A percentile compares a stretch with the other conserved stretches of the same genome.
phyloP scores from a whole-genome alignment of 2,329 filamentous ascomycete species.

The Penicillium occitanis region DNA sequence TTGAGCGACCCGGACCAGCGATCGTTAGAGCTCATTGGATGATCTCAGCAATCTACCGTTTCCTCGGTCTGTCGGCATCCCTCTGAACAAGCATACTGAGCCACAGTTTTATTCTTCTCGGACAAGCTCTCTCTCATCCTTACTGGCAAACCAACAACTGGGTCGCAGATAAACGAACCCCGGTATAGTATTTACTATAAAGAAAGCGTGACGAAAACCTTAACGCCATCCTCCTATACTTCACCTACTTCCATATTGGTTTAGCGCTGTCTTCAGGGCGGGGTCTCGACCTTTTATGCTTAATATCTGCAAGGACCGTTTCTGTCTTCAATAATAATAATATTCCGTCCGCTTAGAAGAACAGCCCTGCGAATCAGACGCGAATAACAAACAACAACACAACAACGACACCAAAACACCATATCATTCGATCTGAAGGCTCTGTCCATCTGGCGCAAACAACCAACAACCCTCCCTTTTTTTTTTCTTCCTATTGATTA shows the following conservation, averaged over 20 bases:
- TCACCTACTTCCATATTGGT: slow-evolving; percentile 13
- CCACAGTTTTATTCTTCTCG: slow-evolving; percentile 5
- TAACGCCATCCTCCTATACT: slow-evolving; percentile 14
- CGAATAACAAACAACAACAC: not conserved
- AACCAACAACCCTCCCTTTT: not conserved
- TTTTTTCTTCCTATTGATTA: slow-evolving; percentile 11
- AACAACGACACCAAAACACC: slow-evolving; percentile 2
- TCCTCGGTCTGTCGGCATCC: slow-evolving; percentile 8
- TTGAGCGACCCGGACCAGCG: slow-evolving; percentile 4
- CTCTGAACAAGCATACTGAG: not conserved
- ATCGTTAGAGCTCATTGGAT: slow-evolving; percentile 2
- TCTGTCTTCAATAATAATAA: slow-evolving; percentile 16
- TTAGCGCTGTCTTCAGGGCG: slow-evolving; percentile 22
- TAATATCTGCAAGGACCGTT: slow-evolving; percentile 22
- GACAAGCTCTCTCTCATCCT: not conserved
- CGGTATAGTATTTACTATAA: not conserved
- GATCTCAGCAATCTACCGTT: not conserved
- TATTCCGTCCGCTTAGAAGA: slow-evolving; percentile 17
- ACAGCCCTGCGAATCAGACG: slow-evolving; percentile 17
- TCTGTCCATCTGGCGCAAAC: not conserved
- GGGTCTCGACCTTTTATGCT: slow-evolving; percentile 22
- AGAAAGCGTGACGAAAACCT: slow-evolving; percentile 12
- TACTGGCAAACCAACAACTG: not conserved
- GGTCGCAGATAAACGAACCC: slow-evolving; percentile 3
- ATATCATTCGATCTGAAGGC: slow-evolving; percentile 4